A percentile compares a stretch with the other conserved stretches of the same genome.
These are phyloP conservation scores for Lentinula detonsa DNA, from an alignment of 768 basidiomycete species.

Conservation along the genomic window DNA sequence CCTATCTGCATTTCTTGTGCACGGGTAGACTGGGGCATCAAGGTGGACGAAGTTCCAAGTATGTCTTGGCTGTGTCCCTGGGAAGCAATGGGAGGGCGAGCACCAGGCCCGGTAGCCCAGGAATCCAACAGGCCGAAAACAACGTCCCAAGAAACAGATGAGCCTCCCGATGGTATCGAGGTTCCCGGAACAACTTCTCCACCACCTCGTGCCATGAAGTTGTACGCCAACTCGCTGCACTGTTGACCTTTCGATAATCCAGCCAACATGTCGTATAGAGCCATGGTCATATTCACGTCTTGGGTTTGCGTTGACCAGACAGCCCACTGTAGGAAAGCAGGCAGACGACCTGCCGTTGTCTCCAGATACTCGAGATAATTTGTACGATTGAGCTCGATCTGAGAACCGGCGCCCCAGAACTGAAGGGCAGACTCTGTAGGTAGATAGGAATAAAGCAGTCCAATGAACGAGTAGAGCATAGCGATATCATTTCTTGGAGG, in stretches of 20 bases:
- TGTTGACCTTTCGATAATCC: constrained; percentile 81
- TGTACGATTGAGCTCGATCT: constrained; percentile 29
- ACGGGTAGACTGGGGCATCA: constrained; percentile 31
- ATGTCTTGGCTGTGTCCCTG: constrained; percentile 27
- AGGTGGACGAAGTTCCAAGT: constrained; percentile 2
- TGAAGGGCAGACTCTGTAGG: constrained; percentile 75
- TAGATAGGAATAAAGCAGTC: constrained; percentile 69
- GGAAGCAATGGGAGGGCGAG: constrained; percentile 37
- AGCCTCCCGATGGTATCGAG: constrained; percentile 43
- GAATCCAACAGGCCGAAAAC: constrained; percentile 73
- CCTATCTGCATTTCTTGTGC: constrained; percentile 44
- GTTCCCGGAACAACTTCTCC: constrained; percentile 64
- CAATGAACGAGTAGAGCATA: constrained; percentile 77
- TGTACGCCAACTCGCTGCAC: constrained; percentile 83
- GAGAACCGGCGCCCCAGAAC: constrained; percentile 73
- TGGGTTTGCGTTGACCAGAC: constrained; percentile 78
- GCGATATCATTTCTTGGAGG: constrained; percentile 79
- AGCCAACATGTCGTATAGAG: constrained; percentile 83
- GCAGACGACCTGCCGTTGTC: constrained; percentile 54
- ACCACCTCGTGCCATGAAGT: constrained; percentile 78
- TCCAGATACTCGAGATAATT: constrained; percentile 59
- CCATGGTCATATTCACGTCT: constrained; percentile 68
- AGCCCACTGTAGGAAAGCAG: constrained; percentile 85
- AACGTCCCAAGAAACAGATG: constrained; percentile 70
- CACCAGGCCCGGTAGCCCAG: constrained; percentile 57